Conservation (phyloP, 148 eudicot species). For the Chenopodium formosanum region DNA sequence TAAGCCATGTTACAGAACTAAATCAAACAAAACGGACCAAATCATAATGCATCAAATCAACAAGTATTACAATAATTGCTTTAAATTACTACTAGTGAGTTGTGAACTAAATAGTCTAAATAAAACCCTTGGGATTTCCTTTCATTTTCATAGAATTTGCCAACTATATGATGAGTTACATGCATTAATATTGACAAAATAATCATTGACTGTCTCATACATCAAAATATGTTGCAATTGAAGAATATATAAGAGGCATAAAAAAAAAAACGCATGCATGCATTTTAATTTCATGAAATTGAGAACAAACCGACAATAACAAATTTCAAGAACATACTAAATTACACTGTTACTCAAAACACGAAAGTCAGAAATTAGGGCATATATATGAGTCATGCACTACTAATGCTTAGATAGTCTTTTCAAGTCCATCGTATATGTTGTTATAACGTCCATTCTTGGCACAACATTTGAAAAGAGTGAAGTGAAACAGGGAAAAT, state of each 20-base stretch:
- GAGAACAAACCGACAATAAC: constrained; percentile 5
- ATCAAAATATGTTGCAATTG: not conserved
- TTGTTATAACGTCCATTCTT: constrained; percentile 28
- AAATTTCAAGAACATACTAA: constrained; percentile 13
- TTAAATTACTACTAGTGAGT: no score
- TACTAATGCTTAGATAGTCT: not conserved
- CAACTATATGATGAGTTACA: no score
- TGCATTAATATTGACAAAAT: not conserved
- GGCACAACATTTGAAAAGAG: constrained; percentile 1
- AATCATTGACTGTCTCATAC: not conserved
- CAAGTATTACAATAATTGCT: no score
- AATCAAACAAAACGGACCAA: no score
- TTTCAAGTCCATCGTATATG: constrained; percentile 9
- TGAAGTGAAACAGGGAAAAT: not conserved
- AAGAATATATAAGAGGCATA: not conserved
- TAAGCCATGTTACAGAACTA: no score
- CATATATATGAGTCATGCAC: constrained; percentile 4
- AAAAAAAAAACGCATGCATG: not conserved
- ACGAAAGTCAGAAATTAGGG: not conserved
- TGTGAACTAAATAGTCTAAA: no score
- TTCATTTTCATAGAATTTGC: no score
- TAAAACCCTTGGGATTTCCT: no score
- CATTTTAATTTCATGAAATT: not conserved
- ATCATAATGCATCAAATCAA: no score
- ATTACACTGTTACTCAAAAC: not conserved